Percentiles rank a stretch among this genome's conserved stretches.
Evolutionary conservation across 306 rosid genomes (phyloP).

Genomic region (Cucurbita ficifolia): DNA sequence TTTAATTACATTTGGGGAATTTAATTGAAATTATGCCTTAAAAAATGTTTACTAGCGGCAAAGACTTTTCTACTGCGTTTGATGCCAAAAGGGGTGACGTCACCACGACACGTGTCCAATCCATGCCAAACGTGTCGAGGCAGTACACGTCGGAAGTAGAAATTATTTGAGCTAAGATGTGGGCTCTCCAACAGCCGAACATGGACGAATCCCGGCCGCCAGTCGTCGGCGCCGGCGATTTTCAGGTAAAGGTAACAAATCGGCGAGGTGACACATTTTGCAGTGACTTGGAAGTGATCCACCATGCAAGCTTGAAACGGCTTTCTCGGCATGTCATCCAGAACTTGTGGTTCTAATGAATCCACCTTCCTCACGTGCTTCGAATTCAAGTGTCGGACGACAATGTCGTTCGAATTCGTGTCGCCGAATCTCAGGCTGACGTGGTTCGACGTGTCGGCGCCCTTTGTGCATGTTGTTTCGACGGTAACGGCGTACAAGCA

Average conservation of each 20-base stretch:
- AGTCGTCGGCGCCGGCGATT: constrained; percentile 44
- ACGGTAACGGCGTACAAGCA: constrained; percentile 53
- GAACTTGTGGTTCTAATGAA: constrained; percentile 34
- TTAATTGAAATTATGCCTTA: not conserved
- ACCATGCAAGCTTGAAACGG: constrained; percentile 79
- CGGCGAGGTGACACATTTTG: constrained; percentile 41
- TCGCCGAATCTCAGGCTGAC: constrained; percentile 73
- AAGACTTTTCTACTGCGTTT: constrained; percentile 34
- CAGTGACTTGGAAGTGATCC: constrained; percentile 50
- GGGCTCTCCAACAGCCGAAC: constrained; percentile 28
- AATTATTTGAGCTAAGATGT: constrained; percentile 39
- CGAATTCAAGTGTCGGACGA: constrained; percentile 41
- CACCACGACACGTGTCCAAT: constrained; percentile 41
- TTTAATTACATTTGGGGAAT: not conserved
- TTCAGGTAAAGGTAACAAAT: constrained; percentile 66
- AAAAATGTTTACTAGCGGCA: not conserved
- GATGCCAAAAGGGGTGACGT: constrained; percentile 56
- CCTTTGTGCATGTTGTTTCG: constrained; percentile 63
- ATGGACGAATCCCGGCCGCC: constrained; percentile 68
- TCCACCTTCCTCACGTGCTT: constrained; percentile 47
- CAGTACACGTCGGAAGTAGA: constrained; percentile 40
- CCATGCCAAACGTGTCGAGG: constrained; percentile 83
- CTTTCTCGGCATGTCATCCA: constrained; percentile 47
- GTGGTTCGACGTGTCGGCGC: constrained; percentile 56
- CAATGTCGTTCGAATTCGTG: constrained; percentile 41